A percentile compares a stretch with the other conserved stretches of the same genome.
phyloP scores from a whole-genome alignment of 1,284 basidiomycete species.

The Pseudozyma hubeiensis region DNA sequence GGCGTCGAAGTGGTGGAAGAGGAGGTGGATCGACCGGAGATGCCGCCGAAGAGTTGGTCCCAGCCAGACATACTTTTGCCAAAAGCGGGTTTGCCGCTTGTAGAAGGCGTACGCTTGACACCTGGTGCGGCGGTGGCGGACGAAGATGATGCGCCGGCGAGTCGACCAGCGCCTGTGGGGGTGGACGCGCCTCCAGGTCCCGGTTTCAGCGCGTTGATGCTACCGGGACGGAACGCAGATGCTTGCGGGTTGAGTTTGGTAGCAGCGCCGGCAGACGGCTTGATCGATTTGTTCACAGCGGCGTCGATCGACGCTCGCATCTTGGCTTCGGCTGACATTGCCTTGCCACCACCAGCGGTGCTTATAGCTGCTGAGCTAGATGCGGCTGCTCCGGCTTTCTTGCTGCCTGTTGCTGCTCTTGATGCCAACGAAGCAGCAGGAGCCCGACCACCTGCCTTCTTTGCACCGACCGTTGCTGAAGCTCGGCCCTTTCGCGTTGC shows the following conservation, averaged over 20 bases:
- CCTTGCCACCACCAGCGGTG: conserved; percentile 9
- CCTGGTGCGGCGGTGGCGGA: not conserved
- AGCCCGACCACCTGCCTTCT: conserved; percentile 9
- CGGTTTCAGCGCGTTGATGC: conserved; percentile 2
- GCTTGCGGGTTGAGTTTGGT: conserved; percentile 43
- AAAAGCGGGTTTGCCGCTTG: conserved; percentile 35
- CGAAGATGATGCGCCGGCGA: not conserved
- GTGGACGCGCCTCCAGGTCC: conserved; percentile 18
- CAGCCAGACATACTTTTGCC: conserved; percentile 50
- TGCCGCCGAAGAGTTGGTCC: conserved; percentile 48
- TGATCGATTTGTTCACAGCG: conserved; percentile 37
- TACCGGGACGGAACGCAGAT: conserved; percentile 28
- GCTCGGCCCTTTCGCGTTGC: conserved; percentile 7
- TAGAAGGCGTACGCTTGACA: conserved; percentile 13
- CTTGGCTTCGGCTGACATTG: conserved; percentile 35
- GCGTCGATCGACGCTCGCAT: conserved; percentile 48
- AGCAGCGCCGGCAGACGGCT: conserved; percentile 7
- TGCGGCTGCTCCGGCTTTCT: conserved; percentile 7
- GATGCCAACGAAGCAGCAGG: conserved; percentile 8
- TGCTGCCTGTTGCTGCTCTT: not conserved
- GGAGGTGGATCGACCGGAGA: conserved; percentile 27
- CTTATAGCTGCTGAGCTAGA: conserved; percentile 1
- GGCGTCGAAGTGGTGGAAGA: conserved; percentile 15
- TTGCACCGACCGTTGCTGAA: not conserved
- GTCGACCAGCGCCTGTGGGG: conserved; percentile 12